phyloP scores from a whole-genome alignment of 768 basidiomycete species.

The Naganishia friedmannii region DNA sequence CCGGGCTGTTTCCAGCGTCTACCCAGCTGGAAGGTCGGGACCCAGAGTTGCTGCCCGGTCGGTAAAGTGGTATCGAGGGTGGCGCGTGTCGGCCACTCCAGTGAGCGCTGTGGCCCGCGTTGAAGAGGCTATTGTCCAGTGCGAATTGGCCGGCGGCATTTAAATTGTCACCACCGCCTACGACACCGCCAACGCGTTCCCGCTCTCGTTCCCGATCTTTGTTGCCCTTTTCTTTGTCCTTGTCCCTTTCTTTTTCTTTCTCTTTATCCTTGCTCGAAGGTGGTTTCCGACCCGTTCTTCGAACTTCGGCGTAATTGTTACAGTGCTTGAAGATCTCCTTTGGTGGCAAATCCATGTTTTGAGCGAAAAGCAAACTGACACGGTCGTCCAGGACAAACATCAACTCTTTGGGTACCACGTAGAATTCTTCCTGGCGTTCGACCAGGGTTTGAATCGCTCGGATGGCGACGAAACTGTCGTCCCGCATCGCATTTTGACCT shows the following conservation, averaged over 20 bases:
- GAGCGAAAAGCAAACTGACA: slow-evolving; percentile 72
- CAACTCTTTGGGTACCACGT: slow-evolving; percentile 85
- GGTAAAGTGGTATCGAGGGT: neutral
- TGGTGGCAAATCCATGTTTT: slow-evolving; percentile 79
- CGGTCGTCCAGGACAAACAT: slow-evolving; percentile 80
- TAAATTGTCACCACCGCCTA: too few species aligned
- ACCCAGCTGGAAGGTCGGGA: slow-evolving; percentile 27
- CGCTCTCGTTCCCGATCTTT: slow-evolving; percentile 20
- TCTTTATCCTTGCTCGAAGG: slow-evolving; percentile 10
- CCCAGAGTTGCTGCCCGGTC: slow-evolving; percentile 18
- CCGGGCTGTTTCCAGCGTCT: slow-evolving; percentile 7
- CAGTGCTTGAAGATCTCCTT: slow-evolving; percentile 96
- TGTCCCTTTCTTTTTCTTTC: neutral
- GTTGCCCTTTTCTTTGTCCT: slow-evolving; percentile 17
- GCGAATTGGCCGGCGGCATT: neutral
- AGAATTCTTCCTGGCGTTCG: slow-evolving; percentile 92
- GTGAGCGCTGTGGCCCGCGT: slow-evolving; percentile 14
- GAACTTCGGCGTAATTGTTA: slow-evolving; percentile 69
- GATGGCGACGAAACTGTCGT: slow-evolving; percentile 89
- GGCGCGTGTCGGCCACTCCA: slow-evolving; percentile 9
- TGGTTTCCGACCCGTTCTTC: slow-evolving; percentile 28
- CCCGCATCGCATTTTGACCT: slow-evolving; percentile 76
- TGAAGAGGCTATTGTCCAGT: slow-evolving; percentile 5
- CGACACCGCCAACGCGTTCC: neutral
- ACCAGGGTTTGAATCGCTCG: slow-evolving; percentile 78